These are phyloP conservation scores for Sporisorium scitamineum DNA, from an alignment of 1,284 basidiomycete genomes.

Conservation along the genomic window DNA sequence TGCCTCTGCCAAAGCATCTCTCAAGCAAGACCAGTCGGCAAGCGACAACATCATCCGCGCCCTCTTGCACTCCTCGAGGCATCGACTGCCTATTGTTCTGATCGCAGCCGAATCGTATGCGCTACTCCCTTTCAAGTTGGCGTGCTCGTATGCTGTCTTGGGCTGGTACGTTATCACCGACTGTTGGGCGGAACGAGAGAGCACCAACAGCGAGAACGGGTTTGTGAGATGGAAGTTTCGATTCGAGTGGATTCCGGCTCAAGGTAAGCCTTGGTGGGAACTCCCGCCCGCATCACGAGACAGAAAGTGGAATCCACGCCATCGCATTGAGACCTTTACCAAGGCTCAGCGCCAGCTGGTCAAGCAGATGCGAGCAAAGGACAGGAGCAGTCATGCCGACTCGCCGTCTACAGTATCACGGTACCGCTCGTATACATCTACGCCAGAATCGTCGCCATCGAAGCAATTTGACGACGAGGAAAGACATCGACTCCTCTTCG, in stretches of 20 bases:
- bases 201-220: neutral
- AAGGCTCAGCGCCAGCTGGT: slow-evolving; percentile 11
- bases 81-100: slow-evolving; percentile 41
- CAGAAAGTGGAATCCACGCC: slow-evolving; percentile 30
- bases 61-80: slow-evolving; percentile 35
- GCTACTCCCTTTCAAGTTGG: slow-evolving; percentile 38
- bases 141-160: slow-evolving; percentile 51
- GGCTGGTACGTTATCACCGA: slow-evolving; percentile 59
- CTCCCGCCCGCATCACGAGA: neutral
- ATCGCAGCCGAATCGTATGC: slow-evolving; percentile 45
- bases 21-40: slow-evolving; percentile 44
- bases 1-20: slow-evolving; percentile 15
- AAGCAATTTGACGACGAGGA: neutral
- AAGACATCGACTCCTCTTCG: slow-evolving; percentile 18
- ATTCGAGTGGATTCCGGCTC: slow-evolving; percentile 51
- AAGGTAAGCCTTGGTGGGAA: slow-evolving; percentile 52
- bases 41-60: slow-evolving; percentile 37
- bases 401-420: neutral
- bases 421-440: neutral
- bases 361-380: slow-evolving; percentile 13
- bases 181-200: slow-evolving; percentile 48
- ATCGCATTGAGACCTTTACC: slow-evolving; percentile 19
- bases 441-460: neutral
- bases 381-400: neutral
- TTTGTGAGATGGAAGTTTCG: slow-evolving; percentile 56